Conservation (phyloP, 495 filamentous ascomycete genomes). For the Xylaria venustula region DNA sequence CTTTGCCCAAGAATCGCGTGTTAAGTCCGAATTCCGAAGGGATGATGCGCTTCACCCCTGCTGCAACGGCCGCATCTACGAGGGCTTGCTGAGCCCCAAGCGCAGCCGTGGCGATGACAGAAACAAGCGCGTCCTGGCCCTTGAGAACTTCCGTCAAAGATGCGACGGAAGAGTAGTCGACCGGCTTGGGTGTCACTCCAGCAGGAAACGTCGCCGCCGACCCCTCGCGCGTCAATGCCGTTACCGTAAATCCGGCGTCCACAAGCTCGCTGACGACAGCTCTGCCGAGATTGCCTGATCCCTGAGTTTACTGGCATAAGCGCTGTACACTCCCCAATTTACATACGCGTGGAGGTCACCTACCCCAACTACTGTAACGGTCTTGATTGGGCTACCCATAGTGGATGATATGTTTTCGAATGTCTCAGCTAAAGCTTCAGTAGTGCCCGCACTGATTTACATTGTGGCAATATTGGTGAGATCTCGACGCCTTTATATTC, state of each 20-base stretch:
- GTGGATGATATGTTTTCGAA: background rate
- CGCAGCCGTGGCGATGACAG: constrained; percentile 38
- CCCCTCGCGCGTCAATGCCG: constrained; percentile 51
- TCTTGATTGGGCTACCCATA: constrained; percentile 39
- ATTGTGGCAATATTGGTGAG: background rate
- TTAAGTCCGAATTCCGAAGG: constrained; percentile 65
- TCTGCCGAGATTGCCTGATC: constrained; percentile 59
- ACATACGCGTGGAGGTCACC: constrained; percentile 21
- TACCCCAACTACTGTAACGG: constrained; percentile 52
- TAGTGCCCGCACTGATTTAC: background rate
- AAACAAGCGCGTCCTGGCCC: constrained; percentile 60
- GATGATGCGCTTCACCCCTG: constrained; percentile 61
- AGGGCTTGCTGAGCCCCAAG: constrained; percentile 44
- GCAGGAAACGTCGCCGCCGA: constrained; percentile 39
- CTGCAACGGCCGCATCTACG: constrained; percentile 60
- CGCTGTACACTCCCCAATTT: background rate
- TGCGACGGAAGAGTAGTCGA: constrained; percentile 56
- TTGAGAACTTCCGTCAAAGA: constrained; percentile 48
- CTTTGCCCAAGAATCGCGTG: constrained; percentile 31
- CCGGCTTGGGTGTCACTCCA: constrained; percentile 39
- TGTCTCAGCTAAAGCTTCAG: background rate
- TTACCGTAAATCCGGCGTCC: constrained; percentile 56
- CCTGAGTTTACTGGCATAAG: constrained; percentile 35
- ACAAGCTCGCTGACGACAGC: constrained; percentile 54
- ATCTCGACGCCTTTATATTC: background rate